These are phyloP conservation scores for Beverwykella pulmonaria DNA, from an alignment of 495 filamentous ascomycete species.

Conservation along the genomic window DNA sequence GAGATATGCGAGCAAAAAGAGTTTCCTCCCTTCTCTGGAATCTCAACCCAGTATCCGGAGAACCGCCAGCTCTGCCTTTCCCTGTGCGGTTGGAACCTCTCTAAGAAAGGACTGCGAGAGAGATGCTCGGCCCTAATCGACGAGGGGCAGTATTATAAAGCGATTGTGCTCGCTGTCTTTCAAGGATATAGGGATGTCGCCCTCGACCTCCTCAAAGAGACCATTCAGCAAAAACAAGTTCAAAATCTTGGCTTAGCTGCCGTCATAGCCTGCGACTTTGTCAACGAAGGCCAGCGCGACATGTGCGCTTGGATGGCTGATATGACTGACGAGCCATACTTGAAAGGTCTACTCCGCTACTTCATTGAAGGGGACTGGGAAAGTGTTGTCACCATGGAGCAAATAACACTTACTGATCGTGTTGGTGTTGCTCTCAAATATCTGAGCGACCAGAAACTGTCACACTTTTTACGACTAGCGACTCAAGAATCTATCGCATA, in stretches of 20 bases:
- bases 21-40: slow-evolving; percentile 54
- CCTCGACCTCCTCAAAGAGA: slow-evolving; percentile 43
- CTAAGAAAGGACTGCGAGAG: slow-evolving; percentile 63
- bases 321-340: slow-evolving; percentile 77
- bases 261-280: slow-evolving; percentile 58
- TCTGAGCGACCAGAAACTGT: slow-evolving; percentile 76
- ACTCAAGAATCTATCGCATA: slow-evolving; percentile 64
- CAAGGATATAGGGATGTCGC: slow-evolving; percentile 48
- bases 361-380: slow-evolving; percentile 88
- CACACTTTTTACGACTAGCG: slow-evolving; percentile 66
- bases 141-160: slow-evolving; percentile 77
- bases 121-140: slow-evolving; percentile 56
- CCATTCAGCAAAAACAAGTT: slow-evolving; percentile 41
- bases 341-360: slow-evolving; percentile 87
- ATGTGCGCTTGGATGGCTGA: slow-evolving; percentile 62
- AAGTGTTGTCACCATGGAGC: slow-evolving; percentile 75
- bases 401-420: slow-evolving; percentile 82
- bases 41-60: slow-evolving; percentile 66
- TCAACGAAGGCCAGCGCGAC: slow-evolving; percentile 48
- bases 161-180: slow-evolving; percentile 48
- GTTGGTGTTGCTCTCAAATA: slow-evolving; percentile 84
- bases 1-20: slow-evolving; percentile 53
- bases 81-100: slow-evolving; percentile 73
- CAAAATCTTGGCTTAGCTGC: slow-evolving; percentile 53
- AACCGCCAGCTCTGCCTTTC: slow-evolving; percentile 79